Evolutionary conservation across 495 filamentous ascomycete species (phyloP), one percentile per base, ranked within the genome.

Genomic region (Rostrohypoxylon terebratum): DNA sequence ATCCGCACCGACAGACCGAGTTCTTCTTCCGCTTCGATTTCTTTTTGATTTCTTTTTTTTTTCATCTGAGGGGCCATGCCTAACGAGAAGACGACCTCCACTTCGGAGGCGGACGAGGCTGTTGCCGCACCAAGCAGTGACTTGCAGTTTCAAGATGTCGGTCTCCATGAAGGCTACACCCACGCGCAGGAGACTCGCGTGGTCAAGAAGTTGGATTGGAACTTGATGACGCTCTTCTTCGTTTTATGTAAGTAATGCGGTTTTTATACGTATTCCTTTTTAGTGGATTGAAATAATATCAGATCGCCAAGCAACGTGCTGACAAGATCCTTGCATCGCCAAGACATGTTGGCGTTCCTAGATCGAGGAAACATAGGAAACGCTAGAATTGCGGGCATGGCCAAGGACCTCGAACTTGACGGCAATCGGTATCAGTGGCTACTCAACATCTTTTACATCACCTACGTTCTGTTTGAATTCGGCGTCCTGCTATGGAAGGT

Each of bases 361-460:
- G 81, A 83, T 60, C 78, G 83, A 0, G 72, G 76, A 25, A 83
- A 84, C 71, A 82, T 84, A 20, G 83, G 82, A 18, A 84, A 84
- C 68, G 83, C 82, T 2, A 79, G 73, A 42, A 77, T 83, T 55
- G 80, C 80, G 7, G 77, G 78, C 18, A 73, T 83, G 71, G 71
- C 71, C 8, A 59, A 65, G 13, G 81, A 81, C 3, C 59, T 83
- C 9, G n/a, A 76, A 21, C 63, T 81, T 53, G 62, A 57, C 23
- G 73, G 71, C 33, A 48, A 64, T 10, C 45, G 72, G n/a, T 81
- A 78, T 54, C 74, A 67, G 59, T 94, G 91, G 91, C 81, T 93
- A 11, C 76, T 92, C 34, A 92, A 90, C 0, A 89, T 91, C 44
- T 94, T 93, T 77, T 93, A 93, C 74, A 89, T 87, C 31, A 74